phyloP scores from a whole-genome alignment of 148 eudicot genomes.

The Nyssa sinensis region DNA sequence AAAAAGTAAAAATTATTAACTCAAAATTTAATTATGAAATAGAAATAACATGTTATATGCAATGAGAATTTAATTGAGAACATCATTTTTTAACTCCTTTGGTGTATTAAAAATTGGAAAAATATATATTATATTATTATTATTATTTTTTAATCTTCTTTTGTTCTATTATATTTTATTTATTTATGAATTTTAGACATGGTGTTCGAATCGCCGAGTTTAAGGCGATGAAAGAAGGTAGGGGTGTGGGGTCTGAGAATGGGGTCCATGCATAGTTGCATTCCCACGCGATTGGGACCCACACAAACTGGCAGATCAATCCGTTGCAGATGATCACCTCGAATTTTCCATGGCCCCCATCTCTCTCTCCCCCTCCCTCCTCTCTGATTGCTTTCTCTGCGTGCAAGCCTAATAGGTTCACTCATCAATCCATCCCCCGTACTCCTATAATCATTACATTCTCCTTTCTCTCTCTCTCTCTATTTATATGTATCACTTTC shows the following conservation, averaged over 20 bases:
- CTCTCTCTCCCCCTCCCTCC: background rate
- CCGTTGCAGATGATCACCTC: conserved; percentile 4
- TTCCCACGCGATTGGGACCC: conserved; percentile 17
- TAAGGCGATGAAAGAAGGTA: background rate
- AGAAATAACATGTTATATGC: too few relatives aligned
- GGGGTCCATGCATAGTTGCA: conserved; percentile 10
- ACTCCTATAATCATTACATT: conserved; percentile 19
- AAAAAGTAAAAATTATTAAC: too few relatives aligned
- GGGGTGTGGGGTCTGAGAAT: background rate
- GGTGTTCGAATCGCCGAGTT: conserved; percentile 6
- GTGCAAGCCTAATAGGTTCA: conserved; percentile 14
- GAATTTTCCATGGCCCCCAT: background rate
- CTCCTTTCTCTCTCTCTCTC: background rate
- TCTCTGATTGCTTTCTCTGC: conserved; percentile 19
- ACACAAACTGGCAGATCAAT: conserved; percentile 10
- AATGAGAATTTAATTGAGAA: too few relatives aligned
- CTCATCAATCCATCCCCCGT: conserved; percentile 17
- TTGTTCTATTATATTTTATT: background rate
- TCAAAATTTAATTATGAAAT: too few relatives aligned
- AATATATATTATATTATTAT: too few relatives aligned
- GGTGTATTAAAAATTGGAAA: too few relatives aligned
- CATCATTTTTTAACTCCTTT: too few relatives aligned
- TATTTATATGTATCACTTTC: background rate
- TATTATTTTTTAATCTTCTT: too few relatives aligned
- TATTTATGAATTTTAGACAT: too few relatives aligned